Conservation (phyloP, 176 grass and related monocot species). For the Oryza rufipogon region DNA sequence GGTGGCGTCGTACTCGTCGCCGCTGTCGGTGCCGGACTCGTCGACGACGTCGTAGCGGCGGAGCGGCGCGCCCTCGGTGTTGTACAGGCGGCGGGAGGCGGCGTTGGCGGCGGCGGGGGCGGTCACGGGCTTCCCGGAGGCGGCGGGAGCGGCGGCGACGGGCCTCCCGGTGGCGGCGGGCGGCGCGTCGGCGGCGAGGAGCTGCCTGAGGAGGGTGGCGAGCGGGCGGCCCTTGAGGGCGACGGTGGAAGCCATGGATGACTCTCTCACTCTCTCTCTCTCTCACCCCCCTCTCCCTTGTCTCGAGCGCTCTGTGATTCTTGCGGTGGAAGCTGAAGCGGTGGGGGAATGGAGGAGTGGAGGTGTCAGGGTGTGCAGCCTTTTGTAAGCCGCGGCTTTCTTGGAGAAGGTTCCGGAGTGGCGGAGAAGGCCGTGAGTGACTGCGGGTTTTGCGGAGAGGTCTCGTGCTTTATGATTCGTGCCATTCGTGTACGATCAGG, state of each 20-base stretch:
- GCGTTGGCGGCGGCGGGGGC: too few species aligned
- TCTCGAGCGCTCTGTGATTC: not conserved
- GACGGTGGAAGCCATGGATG: slow-evolving; percentile 54
- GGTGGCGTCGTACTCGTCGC: not conserved
- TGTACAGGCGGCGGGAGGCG: slow-evolving; percentile 37
- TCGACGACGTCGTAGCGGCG: slow-evolving; percentile 24
- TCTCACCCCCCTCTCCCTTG: not conserved
- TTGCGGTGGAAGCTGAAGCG: not conserved
- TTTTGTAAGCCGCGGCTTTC: slow-evolving; percentile 22
- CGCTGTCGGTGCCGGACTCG: not conserved
- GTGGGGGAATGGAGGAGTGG: not conserved
- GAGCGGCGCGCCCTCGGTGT: slow-evolving; percentile 46
- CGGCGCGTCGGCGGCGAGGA: slow-evolving; percentile 27
- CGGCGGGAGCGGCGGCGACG: not conserved
- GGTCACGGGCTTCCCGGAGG: not conserved
- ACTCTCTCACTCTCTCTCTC: not conserved
- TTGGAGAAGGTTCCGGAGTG: slow-evolving; percentile 49
- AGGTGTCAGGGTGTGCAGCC: not conserved
- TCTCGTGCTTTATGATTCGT: not conserved
- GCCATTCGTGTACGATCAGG: not conserved
- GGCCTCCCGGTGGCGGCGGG: not conserved
- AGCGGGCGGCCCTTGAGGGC: slow-evolving; percentile 35
- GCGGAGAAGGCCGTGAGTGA: too few species aligned
- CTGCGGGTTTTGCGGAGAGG: not conserved
- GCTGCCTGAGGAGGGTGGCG: slow-evolving; percentile 51